These are phyloP conservation scores for Knoxia roxburghii DNA, from an alignment of 257 asterid genomes.

Conservation along the genomic window DNA sequence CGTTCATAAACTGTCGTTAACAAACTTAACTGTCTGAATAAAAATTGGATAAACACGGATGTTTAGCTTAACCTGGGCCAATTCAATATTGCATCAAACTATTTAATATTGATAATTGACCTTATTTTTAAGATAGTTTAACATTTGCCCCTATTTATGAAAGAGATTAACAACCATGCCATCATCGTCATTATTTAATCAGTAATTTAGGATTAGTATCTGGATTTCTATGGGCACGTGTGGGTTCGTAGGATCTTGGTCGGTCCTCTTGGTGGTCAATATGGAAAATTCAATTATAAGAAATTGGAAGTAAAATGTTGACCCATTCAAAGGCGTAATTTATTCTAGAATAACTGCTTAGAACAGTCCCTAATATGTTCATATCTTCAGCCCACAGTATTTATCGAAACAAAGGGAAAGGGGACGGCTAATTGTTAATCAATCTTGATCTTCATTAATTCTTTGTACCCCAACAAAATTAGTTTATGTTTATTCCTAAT, in stretches of 20 bases:
- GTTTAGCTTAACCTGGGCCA: too few species aligned
- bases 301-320: background rate
- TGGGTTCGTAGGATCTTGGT: background rate
- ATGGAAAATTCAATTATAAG: too few species aligned
- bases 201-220: too few species aligned
- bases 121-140: too few species aligned
- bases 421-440: too few species aligned
- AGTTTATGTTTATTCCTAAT: too few species aligned
- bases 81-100: background rate
- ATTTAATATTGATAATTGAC: background rate
- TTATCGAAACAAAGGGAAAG: too few species aligned
- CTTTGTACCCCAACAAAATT: too few species aligned
- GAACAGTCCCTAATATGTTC: background rate
- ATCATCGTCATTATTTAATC: too few species aligned
- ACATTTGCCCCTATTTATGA: background rate
- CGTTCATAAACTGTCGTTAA: slow-evolving; percentile 13
- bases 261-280: background rate
- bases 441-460: too few species aligned
- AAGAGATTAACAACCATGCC: background rate
- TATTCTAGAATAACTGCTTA: background rate
- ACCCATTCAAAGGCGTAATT: background rate
- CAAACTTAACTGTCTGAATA: slow-evolving; percentile 19
- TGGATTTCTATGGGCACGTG: background rate
- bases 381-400: too few species aligned
- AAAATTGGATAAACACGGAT: background rate